Evolutionary conservation across 257 asterid genomes (phyloP).

Genomic region (Ballota nigra): DNA sequence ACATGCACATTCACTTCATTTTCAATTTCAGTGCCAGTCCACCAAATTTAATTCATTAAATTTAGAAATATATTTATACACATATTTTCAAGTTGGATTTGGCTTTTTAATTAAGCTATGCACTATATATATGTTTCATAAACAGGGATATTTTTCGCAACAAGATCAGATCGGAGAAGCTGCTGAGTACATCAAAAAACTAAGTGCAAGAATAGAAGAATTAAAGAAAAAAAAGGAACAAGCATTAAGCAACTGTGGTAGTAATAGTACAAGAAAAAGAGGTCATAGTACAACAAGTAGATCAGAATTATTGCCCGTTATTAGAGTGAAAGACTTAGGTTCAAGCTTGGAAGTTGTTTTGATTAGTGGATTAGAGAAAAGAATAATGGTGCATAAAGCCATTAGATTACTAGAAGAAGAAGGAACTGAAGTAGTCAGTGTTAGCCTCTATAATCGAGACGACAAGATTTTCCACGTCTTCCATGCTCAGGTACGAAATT

Average conservation of each 20-base stretch:
- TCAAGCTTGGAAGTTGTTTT: conserved; percentile 37
- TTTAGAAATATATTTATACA: too few species aligned
- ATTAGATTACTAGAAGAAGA: conserved; percentile 31
- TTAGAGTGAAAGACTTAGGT: conserved; percentile 29
- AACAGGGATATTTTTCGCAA: conserved; percentile 32
- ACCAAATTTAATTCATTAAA: too few species aligned
- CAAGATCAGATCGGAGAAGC: conserved; percentile 38
- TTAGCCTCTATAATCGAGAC: conserved; percentile 1
- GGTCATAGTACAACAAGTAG: neutral
- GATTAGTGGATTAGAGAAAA: conserved; percentile 14
- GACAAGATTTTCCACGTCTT: conserved; percentile 25
- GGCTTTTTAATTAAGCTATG: too few species aligned
- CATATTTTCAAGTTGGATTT: too few species aligned
- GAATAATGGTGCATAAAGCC: conserved; percentile 19
- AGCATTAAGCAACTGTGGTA: neutral
- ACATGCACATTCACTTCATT: too few species aligned
- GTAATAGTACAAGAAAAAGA: neutral
- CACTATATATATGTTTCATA: neutral
- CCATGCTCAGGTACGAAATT: conserved; percentile 36
- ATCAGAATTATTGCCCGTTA: conserved; percentile 7
- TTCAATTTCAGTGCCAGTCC: too few species aligned
- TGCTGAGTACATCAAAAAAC: conserved; percentile 25
- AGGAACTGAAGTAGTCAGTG: conserved; percentile 41
- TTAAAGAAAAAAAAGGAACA: conserved; percentile 27
- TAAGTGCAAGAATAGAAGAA: conserved; percentile 32